Conservation (phyloP, 1,284 basidiomycete genomes). For the Melanopsichium pennsylvanicum region DNA sequence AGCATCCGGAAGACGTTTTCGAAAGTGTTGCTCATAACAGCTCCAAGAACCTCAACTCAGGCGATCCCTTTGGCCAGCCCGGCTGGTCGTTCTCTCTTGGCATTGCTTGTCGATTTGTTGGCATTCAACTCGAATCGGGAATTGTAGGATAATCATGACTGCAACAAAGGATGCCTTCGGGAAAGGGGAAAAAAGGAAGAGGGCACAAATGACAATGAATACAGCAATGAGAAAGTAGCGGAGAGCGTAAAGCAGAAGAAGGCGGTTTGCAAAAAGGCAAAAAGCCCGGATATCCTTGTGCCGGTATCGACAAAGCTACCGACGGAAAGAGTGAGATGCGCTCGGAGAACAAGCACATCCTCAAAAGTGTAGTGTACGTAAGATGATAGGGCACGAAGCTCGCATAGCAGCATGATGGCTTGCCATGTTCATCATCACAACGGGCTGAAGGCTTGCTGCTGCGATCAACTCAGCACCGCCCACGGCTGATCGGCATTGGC, state of each 20-base stretch:
- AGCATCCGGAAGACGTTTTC: no score
- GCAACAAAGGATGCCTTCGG: not conserved
- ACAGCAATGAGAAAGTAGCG: conserved; percentile 14
- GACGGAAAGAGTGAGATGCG: not conserved
- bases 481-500: conserved; percentile 44
- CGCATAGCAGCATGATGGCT: not conserved
- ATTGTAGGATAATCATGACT: conserved; percentile 11
- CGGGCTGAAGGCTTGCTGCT: no score
- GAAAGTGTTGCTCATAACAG: no score
- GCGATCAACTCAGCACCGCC: conserved; percentile 41
- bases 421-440: not conserved
- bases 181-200: conserved; percentile 4
- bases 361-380: not conserved
- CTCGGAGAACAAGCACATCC: not conserved
- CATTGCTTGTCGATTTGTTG: not conserved
- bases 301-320: not conserved
- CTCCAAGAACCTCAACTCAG: no score
- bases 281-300: conserved; percentile 26
- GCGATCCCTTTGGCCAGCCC: no score
- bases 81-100: no score
- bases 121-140: not conserved
- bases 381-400: not conserved
- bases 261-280: not conserved
- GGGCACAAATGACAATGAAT: conserved; percentile 17
- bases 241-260: conserved; percentile 1